A percentile compares a stretch with the other conserved stretches of the same genome.
These are phyloP conservation scores for Catunica adiposa DNA, from an alignment of 2,329 filamentous ascomycete genomes.

Conservation along the genomic window DNA sequence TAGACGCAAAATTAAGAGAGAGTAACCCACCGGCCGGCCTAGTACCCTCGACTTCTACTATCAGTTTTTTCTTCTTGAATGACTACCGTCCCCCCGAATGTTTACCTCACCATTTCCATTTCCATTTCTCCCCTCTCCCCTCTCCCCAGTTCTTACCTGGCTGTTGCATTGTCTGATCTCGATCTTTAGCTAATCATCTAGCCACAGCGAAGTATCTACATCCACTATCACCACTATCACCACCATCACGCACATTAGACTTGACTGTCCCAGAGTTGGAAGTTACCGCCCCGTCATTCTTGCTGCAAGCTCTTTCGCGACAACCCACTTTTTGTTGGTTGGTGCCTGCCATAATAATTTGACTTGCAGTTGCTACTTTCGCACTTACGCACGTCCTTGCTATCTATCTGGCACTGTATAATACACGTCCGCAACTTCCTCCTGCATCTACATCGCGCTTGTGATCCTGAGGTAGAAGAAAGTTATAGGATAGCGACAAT, in stretches of 20 bases:
- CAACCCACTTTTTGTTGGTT: neutral
- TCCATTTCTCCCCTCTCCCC: neutral
- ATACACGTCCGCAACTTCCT: neutral
- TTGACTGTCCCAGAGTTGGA: neutral
- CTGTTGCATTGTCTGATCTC: neutral
- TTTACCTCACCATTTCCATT: neutral
- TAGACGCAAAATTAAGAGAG: neutral
- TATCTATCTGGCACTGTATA: neutral
- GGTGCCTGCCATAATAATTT: neutral
- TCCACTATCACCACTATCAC: neutral
- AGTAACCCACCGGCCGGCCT: neutral
- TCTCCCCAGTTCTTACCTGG: neutral
- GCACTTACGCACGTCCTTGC: neutral
- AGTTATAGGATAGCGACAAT: no score
- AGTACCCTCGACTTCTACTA: neutral
- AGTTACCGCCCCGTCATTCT: neutral
- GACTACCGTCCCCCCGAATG: neutral
- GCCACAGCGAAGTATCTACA: neutral
- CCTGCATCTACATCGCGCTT: neutral
- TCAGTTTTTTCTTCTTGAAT: neutral
- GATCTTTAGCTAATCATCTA: neutral
- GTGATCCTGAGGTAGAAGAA: neutral
- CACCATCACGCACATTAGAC: neutral
- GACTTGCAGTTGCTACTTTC: neutral
- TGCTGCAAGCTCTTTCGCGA: conserved; percentile 1